These are phyloP conservation scores for Metschnikowia orientalis DNA, from an alignment of 805 yeast species.

Conservation along the genomic window DNA sequence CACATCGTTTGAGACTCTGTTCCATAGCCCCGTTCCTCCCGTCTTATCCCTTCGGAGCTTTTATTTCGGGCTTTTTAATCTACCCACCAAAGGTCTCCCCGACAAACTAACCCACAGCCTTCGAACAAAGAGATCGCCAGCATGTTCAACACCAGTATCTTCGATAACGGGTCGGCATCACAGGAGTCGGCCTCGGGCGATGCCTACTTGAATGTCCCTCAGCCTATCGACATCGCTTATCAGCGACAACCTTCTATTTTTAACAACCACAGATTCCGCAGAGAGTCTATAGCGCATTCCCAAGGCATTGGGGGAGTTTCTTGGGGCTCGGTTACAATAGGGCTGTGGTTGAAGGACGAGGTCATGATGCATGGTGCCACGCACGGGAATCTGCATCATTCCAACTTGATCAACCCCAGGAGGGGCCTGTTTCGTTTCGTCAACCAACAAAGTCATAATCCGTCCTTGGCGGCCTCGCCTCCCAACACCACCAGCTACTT, in stretches of 20 bases:
- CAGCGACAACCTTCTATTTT: conserved; percentile 39
- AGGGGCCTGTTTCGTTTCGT: conserved; percentile 35
- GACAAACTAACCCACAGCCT: too few species aligned
- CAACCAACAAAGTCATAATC: conserved; percentile 15
- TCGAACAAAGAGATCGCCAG: too few species aligned
- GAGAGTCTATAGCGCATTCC: conserved; percentile 92
- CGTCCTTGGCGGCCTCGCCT: conserved; percentile 47
- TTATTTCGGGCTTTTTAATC: too few species aligned
- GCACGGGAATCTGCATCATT: conserved; percentile 16
- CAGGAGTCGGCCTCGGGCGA: conserved; percentile 21
- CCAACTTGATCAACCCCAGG: conserved; percentile 31
- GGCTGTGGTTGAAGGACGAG: conserved; percentile 94
- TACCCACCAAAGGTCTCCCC: too few species aligned
- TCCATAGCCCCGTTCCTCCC: too few species aligned
- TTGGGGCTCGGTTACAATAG: conserved; percentile 94
- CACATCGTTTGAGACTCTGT: too few species aligned
- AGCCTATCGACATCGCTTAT: conserved; percentile 43
- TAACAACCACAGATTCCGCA: conserved; percentile 49
- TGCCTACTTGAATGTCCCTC: conserved; percentile 26
- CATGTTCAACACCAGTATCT: conserved; percentile 43
- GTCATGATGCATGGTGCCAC: conserved; percentile 52
- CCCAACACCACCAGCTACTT: conserved; percentile 71
- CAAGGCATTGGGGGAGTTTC: conserved; percentile 98
- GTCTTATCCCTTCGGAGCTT: too few species aligned
- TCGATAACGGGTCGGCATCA: conserved; percentile 28